A percentile compares a stretch with the other conserved stretches of the same genome.
These are phyloP conservation scores for Castanea sativa DNA, from an alignment of 306 rosid genomes.

Conservation along the genomic window DNA sequence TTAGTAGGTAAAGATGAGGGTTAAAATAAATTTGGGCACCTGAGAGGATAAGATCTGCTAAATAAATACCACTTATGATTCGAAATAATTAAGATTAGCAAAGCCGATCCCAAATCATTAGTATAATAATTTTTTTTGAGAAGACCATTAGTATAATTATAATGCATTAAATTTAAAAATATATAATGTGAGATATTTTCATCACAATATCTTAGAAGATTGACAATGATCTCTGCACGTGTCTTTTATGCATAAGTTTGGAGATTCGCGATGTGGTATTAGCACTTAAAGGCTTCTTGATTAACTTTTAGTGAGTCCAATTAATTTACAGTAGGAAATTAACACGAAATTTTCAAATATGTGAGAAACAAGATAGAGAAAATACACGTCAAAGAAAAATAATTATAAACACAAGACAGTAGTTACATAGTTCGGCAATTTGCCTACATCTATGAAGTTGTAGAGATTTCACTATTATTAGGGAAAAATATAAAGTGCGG, in stretches of 20 bases:
- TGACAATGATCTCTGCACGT: neutral
- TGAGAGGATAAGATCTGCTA: constrained; percentile 39
- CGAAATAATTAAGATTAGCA: constrained; percentile 22
- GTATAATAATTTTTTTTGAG: neutral
- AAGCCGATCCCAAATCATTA: constrained; percentile 20
- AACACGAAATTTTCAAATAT: too few species aligned
- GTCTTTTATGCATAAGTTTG: neutral
- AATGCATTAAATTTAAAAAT: neutral
- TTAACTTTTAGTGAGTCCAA: too few species aligned
- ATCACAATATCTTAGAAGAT: neutral
- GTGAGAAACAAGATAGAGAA: too few species aligned
- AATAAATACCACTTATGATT: constrained; percentile 18
- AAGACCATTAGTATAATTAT: constrained; percentile 1
- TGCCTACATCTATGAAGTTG: too few species aligned
- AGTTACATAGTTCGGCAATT: too few species aligned
- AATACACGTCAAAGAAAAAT: too few species aligned
- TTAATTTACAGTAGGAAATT: too few species aligned
- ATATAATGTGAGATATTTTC: neutral
- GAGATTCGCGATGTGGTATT: neutral
- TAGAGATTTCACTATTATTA: too few species aligned
- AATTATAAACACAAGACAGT: too few species aligned
- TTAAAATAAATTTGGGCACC: constrained; percentile 28
- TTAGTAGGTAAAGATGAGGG: constrained; percentile 18
- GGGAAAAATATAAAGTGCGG: too few species aligned
- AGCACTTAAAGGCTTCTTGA: too few species aligned